Percentiles rank a stretch among this genome's conserved stretches.
Evolutionary conservation across 2,329 filamentous ascomycete genomes (phyloP).

Genomic region (Hypocrella siamensis): DNA sequence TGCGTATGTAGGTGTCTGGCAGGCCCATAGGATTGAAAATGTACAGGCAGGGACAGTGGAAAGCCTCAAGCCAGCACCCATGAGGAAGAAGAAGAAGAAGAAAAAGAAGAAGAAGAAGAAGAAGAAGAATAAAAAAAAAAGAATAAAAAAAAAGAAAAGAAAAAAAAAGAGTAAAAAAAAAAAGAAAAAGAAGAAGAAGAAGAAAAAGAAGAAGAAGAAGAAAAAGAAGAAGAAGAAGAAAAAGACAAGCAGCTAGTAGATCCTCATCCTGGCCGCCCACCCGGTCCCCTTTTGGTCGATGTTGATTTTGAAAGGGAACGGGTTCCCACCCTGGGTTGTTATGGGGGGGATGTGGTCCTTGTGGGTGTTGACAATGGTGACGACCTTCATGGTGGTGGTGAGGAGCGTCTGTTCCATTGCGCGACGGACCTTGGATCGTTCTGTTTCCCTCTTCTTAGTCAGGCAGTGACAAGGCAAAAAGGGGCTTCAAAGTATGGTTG

Average conservation of each 20-base stretch:
- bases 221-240: background rate
- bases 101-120: too few species aligned
- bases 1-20: too few species aligned
- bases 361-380: constrained; percentile 72
- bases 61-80: too few species aligned
- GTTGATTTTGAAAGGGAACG: constrained; percentile 86
- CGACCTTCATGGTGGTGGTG: constrained; percentile 77
- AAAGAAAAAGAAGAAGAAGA: background rate
- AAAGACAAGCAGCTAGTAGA: constrained; percentile 33
- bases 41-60: too few species aligned
- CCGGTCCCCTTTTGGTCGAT: constrained; percentile 67
- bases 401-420: constrained; percentile 85
- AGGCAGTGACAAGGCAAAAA: too few species aligned
- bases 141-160: background rate
- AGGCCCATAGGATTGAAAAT: too few species aligned
- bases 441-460: constrained; percentile 67
- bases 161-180: background rate
- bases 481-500: constrained; percentile 79
- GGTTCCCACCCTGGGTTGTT: constrained; percentile 83
- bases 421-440: constrained; percentile 73
- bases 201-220: background rate
- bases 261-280: constrained; percentile 67
- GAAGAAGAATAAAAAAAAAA: too few species aligned
- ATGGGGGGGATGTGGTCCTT: constrained; percentile 97
- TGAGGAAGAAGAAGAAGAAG: too few species aligned